A percentile compares a stretch with the other conserved stretches of the same genome.
Evolutionary conservation across 129 eudicot genomes (phyloP).

Genomic region (Saussurea involucrata): DNA sequence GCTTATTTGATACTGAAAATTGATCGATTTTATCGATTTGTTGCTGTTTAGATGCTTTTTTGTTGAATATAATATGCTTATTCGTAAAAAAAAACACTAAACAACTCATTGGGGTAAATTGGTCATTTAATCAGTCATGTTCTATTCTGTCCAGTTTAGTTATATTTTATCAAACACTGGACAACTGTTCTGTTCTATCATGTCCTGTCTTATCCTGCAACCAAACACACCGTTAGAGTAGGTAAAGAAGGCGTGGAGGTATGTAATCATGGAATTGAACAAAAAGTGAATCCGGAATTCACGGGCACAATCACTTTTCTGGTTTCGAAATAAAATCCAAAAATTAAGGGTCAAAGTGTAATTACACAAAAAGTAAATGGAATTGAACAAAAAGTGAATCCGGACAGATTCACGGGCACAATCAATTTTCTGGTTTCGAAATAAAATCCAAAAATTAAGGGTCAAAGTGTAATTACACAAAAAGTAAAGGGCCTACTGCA

Average conservation of each 20-base stretch:
- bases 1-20: too few relatives aligned
- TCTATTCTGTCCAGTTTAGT: too few relatives aligned
- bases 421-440: not conserved
- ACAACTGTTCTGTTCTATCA: too few relatives aligned
- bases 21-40: too few relatives aligned
- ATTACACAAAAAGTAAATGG: not conserved
- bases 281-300: slow-evolving; percentile 16
- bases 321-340: not conserved
- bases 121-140: too few relatives aligned
- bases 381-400: slow-evolving; percentile 11
- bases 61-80: too few relatives aligned
- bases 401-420: slow-evolving; percentile 14
- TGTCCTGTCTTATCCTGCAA: too few relatives aligned
- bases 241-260: not conserved
- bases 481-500: not conserved
- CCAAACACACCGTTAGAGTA: too few relatives aligned
- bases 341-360: not conserved
- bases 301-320: slow-evolving; percentile 7
- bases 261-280: not conserved
- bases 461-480: not conserved
- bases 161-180: too few relatives aligned
- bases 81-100: too few relatives aligned
- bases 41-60: too few relatives aligned
- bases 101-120: too few relatives aligned
- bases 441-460: not conserved